These are phyloP conservation scores for Odontarrhena argentea DNA, from an alignment of 345 rosid species.

Conservation along the genomic window DNA sequence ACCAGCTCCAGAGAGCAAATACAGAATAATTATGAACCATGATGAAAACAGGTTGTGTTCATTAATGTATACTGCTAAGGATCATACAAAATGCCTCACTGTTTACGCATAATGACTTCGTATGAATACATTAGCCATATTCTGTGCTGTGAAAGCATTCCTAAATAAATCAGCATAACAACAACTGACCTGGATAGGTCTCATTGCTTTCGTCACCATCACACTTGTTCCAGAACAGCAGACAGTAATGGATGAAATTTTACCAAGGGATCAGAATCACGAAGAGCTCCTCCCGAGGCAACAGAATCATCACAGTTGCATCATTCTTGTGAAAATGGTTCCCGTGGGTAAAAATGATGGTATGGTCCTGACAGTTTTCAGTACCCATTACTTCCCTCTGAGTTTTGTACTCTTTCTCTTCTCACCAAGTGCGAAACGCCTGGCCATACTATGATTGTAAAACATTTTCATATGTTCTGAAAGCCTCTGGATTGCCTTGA, in stretches of 20 bases:
- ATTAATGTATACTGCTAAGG: background rate
- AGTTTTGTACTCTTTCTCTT: conserved; percentile 66
- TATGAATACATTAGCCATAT: background rate
- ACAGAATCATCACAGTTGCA: background rate
- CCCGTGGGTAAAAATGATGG: background rate
- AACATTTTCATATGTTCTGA: conserved; percentile 84
- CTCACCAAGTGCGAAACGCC: conserved; percentile 69
- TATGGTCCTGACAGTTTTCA: conserved; percentile 5
- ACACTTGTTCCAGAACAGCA: conserved; percentile 18
- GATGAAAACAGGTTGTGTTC: background rate
- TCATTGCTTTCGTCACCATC: conserved; percentile 7
- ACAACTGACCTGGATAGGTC: conserved; percentile 18
- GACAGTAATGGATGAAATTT: background rate
- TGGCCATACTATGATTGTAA: conserved; percentile 83
- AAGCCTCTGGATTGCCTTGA: conserved; percentile 67
- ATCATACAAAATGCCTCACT: conserved; percentile 6
- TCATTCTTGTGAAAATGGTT: background rate
- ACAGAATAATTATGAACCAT: background rate
- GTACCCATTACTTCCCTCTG: conserved; percentile 54
- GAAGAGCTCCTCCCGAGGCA: conserved; percentile 5
- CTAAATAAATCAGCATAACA: conserved; percentile 23
- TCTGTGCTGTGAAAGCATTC: background rate
- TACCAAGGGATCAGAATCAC: conserved; percentile 19
- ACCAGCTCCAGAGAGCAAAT: background rate
- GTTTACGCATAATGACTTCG: conserved; percentile 8